phyloP scores from a whole-genome alignment of 1,139 yeast genomes.

The Yamadazyma oceani region DNA sequence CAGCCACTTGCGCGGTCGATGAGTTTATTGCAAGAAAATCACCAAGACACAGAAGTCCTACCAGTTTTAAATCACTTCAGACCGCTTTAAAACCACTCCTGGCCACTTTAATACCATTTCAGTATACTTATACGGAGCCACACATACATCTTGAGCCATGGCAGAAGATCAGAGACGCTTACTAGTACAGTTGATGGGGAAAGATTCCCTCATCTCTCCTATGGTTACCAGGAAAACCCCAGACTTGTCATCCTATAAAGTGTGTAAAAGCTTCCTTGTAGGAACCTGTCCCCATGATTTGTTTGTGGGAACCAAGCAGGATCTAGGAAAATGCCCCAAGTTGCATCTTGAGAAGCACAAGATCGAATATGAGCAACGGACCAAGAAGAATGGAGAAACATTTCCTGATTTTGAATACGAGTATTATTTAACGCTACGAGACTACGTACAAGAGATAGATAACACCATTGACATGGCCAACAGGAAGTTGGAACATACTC shows the following conservation, averaged over 20 bases:
- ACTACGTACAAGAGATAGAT: conserved; percentile 66
- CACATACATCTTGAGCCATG: no score
- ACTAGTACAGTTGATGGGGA: conserved; percentile 83
- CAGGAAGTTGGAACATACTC: conserved; percentile 69
- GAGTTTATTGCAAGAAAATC: no score
- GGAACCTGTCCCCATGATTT: conserved; percentile 91
- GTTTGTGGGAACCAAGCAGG: conserved; percentile 80
- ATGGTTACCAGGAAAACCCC: conserved; percentile 39
- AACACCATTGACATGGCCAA: conserved; percentile 64
- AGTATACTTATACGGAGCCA: no score
- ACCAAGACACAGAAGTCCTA: no score
- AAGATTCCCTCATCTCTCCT: conserved; percentile 48
- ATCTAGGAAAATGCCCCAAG: conserved; percentile 77
- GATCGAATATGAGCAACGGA: conserved; percentile 64
- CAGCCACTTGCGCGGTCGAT: no score
- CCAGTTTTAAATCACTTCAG: no score
- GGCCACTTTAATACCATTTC: no score
- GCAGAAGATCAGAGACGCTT: conserved; percentile 76
- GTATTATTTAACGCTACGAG: conserved; percentile 54
- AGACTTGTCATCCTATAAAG: conserved; percentile 61
- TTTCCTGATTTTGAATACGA: conserved; percentile 75
- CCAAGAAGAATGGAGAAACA: conserved; percentile 48
- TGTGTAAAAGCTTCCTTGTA: conserved; percentile 79
- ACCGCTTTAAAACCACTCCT: no score
- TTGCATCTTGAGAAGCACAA: conserved; percentile 76